These are phyloP conservation scores for Syncephalastrum sp. DNA, from an alignment of 371 early-diverging fungal species.

Conservation along the genomic window DNA sequence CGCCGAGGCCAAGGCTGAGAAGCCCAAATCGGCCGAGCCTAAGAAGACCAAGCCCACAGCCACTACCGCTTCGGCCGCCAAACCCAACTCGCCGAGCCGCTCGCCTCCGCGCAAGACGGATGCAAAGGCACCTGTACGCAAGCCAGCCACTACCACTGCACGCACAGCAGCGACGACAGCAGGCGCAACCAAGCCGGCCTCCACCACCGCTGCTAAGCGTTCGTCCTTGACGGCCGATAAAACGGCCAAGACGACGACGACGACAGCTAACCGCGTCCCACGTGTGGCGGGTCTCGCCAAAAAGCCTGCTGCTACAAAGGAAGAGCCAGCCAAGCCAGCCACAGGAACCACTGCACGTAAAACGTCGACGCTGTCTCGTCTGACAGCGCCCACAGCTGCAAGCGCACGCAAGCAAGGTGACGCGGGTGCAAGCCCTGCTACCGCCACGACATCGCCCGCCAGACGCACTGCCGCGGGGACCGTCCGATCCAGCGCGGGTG, in stretches of 20 bases:
- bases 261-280: slow-evolving; percentile 15
- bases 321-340: slow-evolving; percentile 1
- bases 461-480: too few species aligned
- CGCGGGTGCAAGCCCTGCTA: slow-evolving; percentile 5
- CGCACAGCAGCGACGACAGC: too few species aligned
- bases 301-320: slow-evolving; percentile 1
- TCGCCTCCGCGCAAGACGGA: slow-evolving; percentile 3
- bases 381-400: slow-evolving; percentile 21
- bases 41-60: too few species aligned
- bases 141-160: too few species aligned
- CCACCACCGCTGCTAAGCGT: slow-evolving; percentile 8
- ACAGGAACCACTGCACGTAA: slow-evolving; percentile 2
- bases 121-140: too few species aligned
- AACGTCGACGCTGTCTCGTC: slow-evolving; percentile 11
- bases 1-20: slow-evolving; percentile 1
- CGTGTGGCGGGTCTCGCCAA: slow-evolving; percentile 17
- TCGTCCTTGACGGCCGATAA: background rate
- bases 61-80: too few species aligned
- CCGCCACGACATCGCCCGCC: background rate
- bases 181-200: background rate
- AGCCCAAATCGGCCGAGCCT: background rate
- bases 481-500: too few species aligned
- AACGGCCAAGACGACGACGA: slow-evolving; percentile 1
- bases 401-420: slow-evolving; percentile 15
- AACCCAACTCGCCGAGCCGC: too few species aligned